These are phyloP conservation scores for Nadsonia starkeyi-henricii DNA, from an alignment of 1,139 yeast genomes.

Conservation along the genomic window DNA sequence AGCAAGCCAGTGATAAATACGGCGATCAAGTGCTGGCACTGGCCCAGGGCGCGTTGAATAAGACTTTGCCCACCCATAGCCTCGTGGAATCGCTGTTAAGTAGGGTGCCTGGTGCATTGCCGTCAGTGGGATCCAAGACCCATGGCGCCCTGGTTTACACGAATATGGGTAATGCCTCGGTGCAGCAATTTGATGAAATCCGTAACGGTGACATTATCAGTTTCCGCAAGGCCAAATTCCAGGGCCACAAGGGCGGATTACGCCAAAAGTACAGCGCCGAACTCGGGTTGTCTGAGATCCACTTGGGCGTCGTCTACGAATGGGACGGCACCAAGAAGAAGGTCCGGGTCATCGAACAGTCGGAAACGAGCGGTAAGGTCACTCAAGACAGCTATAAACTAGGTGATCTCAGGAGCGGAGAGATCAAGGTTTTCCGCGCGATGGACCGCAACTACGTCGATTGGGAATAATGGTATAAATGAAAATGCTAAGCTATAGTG, in stretches of 20 bases:
- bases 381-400: constrained; percentile 52
- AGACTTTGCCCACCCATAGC: constrained; percentile 14
- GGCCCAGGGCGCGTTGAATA: constrained; percentile 17
- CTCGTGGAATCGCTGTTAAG: constrained; percentile 23
- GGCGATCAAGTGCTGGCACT: constrained; percentile 18
- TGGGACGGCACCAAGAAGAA: constrained; percentile 67
- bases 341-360: constrained; percentile 53
- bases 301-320: constrained; percentile 40
- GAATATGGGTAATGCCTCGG: constrained; percentile 44
- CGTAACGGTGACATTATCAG: constrained; percentile 76
- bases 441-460: constrained; percentile 49
- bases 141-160: constrained; percentile 62
- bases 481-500: no score
- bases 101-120: constrained; percentile 31
- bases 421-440: constrained; percentile 61
- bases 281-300: constrained; percentile 28
- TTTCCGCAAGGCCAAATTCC: constrained; percentile 60
- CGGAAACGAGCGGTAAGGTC: constrained; percentile 33
- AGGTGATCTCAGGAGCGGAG: constrained; percentile 65
- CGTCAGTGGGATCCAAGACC: constrained; percentile 51
- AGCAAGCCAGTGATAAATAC: constrained; percentile 32
- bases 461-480: constrained; percentile 30
- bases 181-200: constrained; percentile 46
- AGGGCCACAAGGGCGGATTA: constrained; percentile 45
- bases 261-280: constrained; percentile 33